Conservation (phyloP, 371 early-diverging fungal genomes). For the Rhizopus stolonifer region DNA sequence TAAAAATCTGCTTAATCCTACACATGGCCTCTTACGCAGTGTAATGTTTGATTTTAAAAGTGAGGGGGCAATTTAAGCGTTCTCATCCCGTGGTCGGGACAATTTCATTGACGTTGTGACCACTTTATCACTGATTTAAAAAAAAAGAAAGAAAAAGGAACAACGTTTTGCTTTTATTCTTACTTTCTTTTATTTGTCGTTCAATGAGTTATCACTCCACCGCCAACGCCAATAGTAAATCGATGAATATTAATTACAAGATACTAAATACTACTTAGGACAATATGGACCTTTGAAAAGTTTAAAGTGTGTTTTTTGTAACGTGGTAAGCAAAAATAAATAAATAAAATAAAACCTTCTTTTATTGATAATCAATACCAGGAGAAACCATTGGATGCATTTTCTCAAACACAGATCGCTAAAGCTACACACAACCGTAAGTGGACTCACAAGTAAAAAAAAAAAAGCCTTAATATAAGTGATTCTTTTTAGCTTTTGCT, state of each 20-base stretch:
- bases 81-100: too few relatives aligned
- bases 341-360: not conserved
- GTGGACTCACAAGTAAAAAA: too few relatives aligned
- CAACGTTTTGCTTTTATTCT: too few relatives aligned
- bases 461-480: too few relatives aligned
- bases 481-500: constrained; percentile 32
- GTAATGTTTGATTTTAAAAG: too few relatives aligned
- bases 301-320: constrained; percentile 22
- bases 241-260: not conserved
- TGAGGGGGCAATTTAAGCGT: too few relatives aligned
- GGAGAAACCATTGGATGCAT: constrained; percentile 30
- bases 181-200: too few relatives aligned
- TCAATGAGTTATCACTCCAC: not conserved
- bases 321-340: constrained; percentile 5
- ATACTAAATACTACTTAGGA: not conserved
- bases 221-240: not conserved
- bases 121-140: too few relatives aligned
- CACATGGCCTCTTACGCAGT: too few relatives aligned
- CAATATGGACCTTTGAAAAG: not conserved
- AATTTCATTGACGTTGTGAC: too few relatives aligned
- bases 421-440: constrained; percentile 26
- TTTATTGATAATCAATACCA: constrained; percentile 2
- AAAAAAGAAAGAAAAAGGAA: too few relatives aligned
- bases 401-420: constrained; percentile 20
- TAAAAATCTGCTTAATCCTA: too few relatives aligned